Evolutionary conservation across 75 land plant species (phyloP), one percentile per base, ranked within the genome.

Genomic region (Cryptomeria japonica): DNA sequence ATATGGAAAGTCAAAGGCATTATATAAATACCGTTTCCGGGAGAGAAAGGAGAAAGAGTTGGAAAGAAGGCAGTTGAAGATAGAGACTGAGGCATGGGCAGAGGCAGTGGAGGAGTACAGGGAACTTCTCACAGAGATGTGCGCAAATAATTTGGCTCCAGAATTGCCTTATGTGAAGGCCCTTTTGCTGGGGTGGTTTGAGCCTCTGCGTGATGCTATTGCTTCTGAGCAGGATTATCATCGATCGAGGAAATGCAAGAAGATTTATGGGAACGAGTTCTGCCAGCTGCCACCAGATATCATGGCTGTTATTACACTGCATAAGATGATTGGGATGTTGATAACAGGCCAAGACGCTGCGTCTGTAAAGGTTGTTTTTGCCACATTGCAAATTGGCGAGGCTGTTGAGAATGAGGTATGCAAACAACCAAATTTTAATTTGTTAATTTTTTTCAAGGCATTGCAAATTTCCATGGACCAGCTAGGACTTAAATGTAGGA

Each of bases 221-320:
- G 88, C 83, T 31, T 90, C 85, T 28, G 97, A 97, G 53, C 94
- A 94, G 88, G 88, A 88, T 19, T 85, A 37, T 32, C 87, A 83
- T 76, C 83, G 56, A 25, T 42, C 88, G 11, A 80, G 44, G 39
- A 90, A 86, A 61, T 80, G 28, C 31, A 86, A 88, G 28, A 34
- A 88, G 2, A 6, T 84, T 47, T 87, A 93, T 91, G 95, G 93
- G 5, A 92, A 90, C 1, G 87, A 91, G 84, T 91, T 95, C 75
- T 80, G 87, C 73, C 89, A 85, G 25, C 89, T 98, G 73, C 93
- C 96, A 25, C 93, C 99, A 3, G 99, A 97, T 78, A 96, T 93
- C 96, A 92, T 97, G 91, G 94, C 99, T 6, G 99, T 98, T 25
- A 94, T 98, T 42, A 96, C 99, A 11, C 96, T 98, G 99, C 99